Conservation (phyloP, 768 basidiomycete genomes). For the Hortiboletus flavorubellus region DNA sequence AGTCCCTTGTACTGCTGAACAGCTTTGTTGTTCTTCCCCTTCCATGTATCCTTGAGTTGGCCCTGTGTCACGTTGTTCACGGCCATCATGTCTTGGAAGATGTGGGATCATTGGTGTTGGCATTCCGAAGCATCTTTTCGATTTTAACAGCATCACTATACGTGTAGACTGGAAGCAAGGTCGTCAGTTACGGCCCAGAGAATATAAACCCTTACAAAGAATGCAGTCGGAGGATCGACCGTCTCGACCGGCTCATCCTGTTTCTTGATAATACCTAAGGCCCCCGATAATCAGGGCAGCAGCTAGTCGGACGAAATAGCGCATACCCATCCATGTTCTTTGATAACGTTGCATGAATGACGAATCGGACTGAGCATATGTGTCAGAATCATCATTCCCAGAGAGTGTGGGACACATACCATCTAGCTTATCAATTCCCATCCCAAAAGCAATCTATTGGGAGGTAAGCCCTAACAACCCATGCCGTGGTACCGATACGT, state of each 20-base stretch:
- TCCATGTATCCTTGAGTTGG: constrained; percentile 60
- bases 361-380: constrained; percentile 70
- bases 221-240: constrained; percentile 80
- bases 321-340: constrained; percentile 79
- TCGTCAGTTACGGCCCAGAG: not conserved
- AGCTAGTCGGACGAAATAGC: not conserved
- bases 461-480: not conserved
- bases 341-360: constrained; percentile 85
- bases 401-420: constrained; percentile 39
- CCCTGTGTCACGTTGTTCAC: constrained; percentile 54
- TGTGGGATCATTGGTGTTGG: constrained; percentile 37
- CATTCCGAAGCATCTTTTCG: constrained; percentile 58
- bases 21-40: constrained; percentile 51
- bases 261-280: constrained; percentile 87
- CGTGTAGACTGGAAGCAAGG: constrained; percentile 52
- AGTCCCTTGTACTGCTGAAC: constrained; percentile 47
- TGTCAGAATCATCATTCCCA: not conserved
- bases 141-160: constrained; percentile 56
- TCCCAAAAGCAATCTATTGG: constrained; percentile 87
- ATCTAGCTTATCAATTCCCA: constrained; percentile 90
- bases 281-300: not conserved
- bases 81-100: constrained; percentile 48
- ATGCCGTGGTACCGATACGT: constrained; percentile 19
- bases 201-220: constrained; percentile 56
- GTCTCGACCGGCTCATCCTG: constrained; percentile 94